Evolutionary conservation across 2,329 filamentous ascomycete genomes (phyloP), one percentile per base, ranked within the genome.

Genomic region (Metarhizium album): DNA sequence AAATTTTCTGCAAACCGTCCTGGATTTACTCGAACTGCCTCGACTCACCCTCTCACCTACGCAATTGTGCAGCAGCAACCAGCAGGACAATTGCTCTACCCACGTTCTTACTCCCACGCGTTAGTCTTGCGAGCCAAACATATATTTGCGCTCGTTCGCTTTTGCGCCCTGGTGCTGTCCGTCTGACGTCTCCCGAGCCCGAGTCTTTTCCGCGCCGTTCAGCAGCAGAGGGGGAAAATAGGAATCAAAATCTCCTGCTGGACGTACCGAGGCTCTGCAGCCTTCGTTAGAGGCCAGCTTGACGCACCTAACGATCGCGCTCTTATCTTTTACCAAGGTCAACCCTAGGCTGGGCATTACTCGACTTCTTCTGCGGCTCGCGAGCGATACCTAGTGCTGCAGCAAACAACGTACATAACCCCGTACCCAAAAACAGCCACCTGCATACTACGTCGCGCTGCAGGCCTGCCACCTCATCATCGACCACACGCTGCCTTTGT

Each of bases 391-490:
- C 52, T n/a, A n/a, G 33, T 31, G 22, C 49, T 45, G 43, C 46
- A 45, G 42, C 49, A 47, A 29, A 40, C 14, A 35, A 9, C 27
- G 11, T 29, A 29, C 27, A 29, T 29, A 35, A 31, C 33, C 42
- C 31, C 27, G 43, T 37, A 45, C 31, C 52, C 49, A 43, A 52
- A 52, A 47, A 37, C 49, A 52, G 52, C 47, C 49, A 50, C 38
- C 45, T 50, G 52, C 52, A 52, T 54, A 46, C 27, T 37, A 43
- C 43, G 46, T 50, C 40, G 27, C 22, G 50, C 23, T 37, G 42
- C 52, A 47, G 42, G 42, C 18, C 49, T 50, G 55, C 55, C 53
- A 55, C 51, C 52, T 49, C 51, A 50, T 46, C 50, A 49, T 16
- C 31, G 46, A 35, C 45, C 50, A 35, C 52, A 45, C 23, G 47